Evolutionary conservation across 768 basidiomycete genomes (phyloP).

Genomic region (Hirschioporus abietinus): DNA sequence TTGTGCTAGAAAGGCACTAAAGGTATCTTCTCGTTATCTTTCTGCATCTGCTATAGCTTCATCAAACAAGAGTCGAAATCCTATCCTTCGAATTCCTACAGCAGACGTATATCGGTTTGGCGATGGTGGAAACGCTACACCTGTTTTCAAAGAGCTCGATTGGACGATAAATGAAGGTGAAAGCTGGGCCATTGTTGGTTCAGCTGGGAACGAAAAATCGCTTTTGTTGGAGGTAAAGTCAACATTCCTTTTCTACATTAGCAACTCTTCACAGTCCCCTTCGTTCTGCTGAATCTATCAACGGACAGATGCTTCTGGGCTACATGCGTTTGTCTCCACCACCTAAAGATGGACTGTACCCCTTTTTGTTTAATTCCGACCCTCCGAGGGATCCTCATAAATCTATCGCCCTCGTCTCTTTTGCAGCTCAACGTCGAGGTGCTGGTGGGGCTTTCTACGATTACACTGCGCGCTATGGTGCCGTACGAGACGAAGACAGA

Average conservation of each 20-base stretch:
- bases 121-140: conserved; percentile 35
- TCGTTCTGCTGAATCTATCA: conserved; percentile 2
- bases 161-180: conserved; percentile 61
- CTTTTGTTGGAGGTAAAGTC: conserved; percentile 57
- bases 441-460: conserved; percentile 80
- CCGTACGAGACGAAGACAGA: conserved; percentile 78
- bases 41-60: not conserved
- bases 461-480: conserved; percentile 89
- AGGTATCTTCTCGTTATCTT: not conserved
- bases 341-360: conserved; percentile 70
- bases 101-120: conserved; percentile 58
- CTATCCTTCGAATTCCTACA: conserved; percentile 35
- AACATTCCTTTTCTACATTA: not conserved
- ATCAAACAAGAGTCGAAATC: not conserved
- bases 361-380: conserved; percentile 46
- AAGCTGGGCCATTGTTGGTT: conserved; percentile 73
- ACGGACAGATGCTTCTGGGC: conserved; percentile 55
- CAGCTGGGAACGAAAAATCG: conserved; percentile 57
- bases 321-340: conserved; percentile 65
- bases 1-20: not conserved
- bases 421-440: conserved; percentile 53
- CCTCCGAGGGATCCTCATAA: conserved; percentile 41
- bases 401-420: conserved; percentile 55
- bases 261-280: not conserved
- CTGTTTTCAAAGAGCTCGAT: conserved; percentile 46